A percentile compares a stretch with the other conserved stretches of the same genome.
Conservation (phyloP, 1,284 basidiomycete genomes). For the Polyporus tsugae region DNA sequence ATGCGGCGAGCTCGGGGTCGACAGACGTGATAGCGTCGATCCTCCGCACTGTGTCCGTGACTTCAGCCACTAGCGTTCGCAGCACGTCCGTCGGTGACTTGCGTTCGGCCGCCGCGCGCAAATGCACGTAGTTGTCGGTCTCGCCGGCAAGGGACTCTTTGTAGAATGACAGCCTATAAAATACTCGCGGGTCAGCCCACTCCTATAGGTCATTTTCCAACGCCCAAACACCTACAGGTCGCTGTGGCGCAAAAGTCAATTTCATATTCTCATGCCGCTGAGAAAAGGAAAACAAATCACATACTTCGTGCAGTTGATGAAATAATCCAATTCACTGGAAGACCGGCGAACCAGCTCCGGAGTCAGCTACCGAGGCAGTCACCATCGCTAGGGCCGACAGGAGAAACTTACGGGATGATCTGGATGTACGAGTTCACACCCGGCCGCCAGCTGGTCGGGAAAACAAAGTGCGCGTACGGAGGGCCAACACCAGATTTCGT, state of each 20-base stretch:
- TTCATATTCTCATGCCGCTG: background rate
- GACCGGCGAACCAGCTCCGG: background rate
- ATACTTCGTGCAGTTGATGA: constrained; percentile 25
- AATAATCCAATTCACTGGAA: constrained; percentile 20
- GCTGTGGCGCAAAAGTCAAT: background rate
- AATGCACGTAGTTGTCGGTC: constrained; percentile 21
- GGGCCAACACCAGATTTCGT: constrained; percentile 20
- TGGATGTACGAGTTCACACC: constrained; percentile 26
- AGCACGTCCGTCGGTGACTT: constrained; percentile 16
- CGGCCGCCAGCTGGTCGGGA: constrained; percentile 20
- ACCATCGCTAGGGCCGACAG: background rate
- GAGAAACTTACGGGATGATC: constrained; percentile 20
- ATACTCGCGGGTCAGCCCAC: background rate
- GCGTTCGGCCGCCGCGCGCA: constrained; percentile 24
- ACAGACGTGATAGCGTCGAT: constrained; percentile 12
- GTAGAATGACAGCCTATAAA: constrained; percentile 27
- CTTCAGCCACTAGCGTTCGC: constrained; percentile 16
- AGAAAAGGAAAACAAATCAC: constrained; percentile 7
- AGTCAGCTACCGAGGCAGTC: background rate
- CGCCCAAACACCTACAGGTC: constrained; percentile 20
- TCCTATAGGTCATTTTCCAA: background rate
- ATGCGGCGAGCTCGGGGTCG: constrained; percentile 9
- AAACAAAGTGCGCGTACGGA: constrained; percentile 27
- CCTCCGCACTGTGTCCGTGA: constrained; percentile 13
- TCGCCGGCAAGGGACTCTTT: constrained; percentile 21